Percentiles rank a stretch among this genome's conserved stretches.
Evolutionary conservation across 2,329 filamentous ascomycete genomes (phyloP).

Genomic region (Cladosporium sp.): DNA sequence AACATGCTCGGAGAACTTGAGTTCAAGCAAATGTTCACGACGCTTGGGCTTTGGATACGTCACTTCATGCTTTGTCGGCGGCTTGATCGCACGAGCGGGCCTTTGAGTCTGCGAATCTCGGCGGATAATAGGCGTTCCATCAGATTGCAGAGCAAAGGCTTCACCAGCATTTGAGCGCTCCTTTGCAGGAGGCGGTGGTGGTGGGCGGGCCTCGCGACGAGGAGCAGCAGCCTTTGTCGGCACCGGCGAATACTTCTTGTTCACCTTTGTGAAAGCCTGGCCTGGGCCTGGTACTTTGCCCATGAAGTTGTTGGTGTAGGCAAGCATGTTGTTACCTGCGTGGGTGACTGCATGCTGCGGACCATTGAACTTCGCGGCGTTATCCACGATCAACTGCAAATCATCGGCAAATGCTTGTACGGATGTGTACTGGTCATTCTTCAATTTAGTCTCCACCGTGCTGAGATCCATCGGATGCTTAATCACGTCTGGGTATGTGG

Average conservation of each 20-base stretch:
- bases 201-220: conserved; percentile 35
- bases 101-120: conserved; percentile 80
- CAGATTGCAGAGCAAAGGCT: conserved; percentile 71
- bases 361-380: conserved; percentile 80
- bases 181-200: conserved; percentile 23
- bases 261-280: conserved; percentile 45
- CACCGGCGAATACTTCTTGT: conserved; percentile 29
- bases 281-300: conserved; percentile 54
- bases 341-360: conserved; percentile 67
- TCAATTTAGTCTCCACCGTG: conserved; percentile 76
- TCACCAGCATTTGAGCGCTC: conserved; percentile 44
- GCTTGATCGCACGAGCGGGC: conserved; percentile 89
- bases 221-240: conserved; percentile 20
- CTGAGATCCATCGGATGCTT: conserved; percentile 78
- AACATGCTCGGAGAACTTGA: conserved; percentile 84
- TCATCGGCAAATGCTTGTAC: conserved; percentile 72
- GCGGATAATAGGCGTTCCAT: conserved; percentile 76
- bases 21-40: conserved; percentile 82
- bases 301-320: conserved; percentile 59
- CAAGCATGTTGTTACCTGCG: conserved; percentile 59
- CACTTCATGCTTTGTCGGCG: conserved; percentile 86
- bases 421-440: conserved; percentile 62
- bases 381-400: conserved; percentile 72
- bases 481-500: conserved; percentile 68
- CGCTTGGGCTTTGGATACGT: conserved; percentile 86